These are phyloP conservation scores for Plasmodium inui DNA, from an alignment of 169 alveolate genomes.

Conservation along the genomic window DNA sequence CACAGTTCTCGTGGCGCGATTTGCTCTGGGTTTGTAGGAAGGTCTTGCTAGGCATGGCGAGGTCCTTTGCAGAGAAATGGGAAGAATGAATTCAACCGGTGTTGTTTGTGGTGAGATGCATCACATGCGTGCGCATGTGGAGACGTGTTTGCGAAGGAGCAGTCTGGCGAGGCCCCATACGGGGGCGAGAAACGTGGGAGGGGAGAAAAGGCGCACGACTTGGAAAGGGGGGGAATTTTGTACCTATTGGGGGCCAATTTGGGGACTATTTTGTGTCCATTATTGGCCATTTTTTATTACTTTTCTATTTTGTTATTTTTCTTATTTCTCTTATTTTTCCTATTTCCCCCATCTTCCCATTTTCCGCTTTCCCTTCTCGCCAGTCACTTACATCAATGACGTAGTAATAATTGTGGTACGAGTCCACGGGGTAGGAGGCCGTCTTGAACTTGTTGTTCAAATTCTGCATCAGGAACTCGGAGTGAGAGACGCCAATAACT, in stretches of 20 bases:
- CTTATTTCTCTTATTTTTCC: not conserved
- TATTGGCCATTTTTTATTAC: not conserved
- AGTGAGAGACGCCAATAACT: constrained; percentile 85
- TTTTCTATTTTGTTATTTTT: not conserved
- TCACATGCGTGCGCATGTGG: not conserved
- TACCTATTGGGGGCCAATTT: not conserved
- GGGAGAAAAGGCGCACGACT: not conserved
- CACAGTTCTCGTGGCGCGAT: constrained; percentile 14
- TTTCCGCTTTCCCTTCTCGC: not conserved
- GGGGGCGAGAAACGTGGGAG: not conserved
- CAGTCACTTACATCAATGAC: constrained; percentile 79
- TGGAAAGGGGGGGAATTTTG: not conserved
- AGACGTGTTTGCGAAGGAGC: not conserved
- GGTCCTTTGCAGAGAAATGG: constrained; percentile 30
- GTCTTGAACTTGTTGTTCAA: constrained; percentile 78
- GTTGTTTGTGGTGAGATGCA: not conserved
- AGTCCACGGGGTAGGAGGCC: constrained; percentile 81
- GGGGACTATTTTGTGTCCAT: not conserved
- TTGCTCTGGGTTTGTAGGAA: constrained; percentile 38
- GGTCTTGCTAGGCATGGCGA: constrained; percentile 49
- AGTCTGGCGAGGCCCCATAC: not conserved
- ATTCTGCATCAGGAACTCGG: constrained; percentile 84
- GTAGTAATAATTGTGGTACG: constrained; percentile 83
- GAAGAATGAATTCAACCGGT: not conserved
- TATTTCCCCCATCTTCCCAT: not conserved